Evolutionary conservation across 805 yeast species (phyloP).

Genomic region (Candida ascalaphidarum): DNA sequence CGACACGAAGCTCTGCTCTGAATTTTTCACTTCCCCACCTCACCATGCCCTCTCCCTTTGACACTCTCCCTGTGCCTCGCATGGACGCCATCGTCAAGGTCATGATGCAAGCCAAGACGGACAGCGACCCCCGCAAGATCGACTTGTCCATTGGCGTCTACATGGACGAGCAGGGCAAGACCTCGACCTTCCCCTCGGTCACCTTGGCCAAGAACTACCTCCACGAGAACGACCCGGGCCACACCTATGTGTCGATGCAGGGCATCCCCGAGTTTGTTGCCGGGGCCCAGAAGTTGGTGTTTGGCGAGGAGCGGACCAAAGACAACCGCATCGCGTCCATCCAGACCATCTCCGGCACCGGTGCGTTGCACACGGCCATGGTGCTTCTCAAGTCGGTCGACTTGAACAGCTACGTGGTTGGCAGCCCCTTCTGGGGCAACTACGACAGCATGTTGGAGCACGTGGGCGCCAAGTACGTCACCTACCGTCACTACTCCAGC

Average conservation of each 20-base stretch:
- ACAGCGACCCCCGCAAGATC: slow-evolving; percentile 23
- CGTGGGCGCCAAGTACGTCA: slow-evolving; percentile 16
- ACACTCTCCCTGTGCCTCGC: slow-evolving; percentile 4
- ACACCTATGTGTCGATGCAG: slow-evolving; percentile 33
- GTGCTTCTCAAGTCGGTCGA: slow-evolving; percentile 17
- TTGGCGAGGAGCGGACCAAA: slow-evolving; percentile 18
- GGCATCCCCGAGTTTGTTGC: slow-evolving; percentile 30
- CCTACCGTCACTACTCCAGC: slow-evolving; percentile 24
- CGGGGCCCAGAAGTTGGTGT: slow-evolving; percentile 26
- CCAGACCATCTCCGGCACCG: slow-evolving; percentile 36
- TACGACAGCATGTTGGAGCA: slow-evolving; percentile 26
- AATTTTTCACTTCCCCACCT: neutral
- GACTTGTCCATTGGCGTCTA: slow-evolving; percentile 40
- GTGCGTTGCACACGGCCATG: slow-evolving; percentile 31
- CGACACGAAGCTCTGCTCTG: neutral
- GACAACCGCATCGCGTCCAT: slow-evolving; percentile 22
- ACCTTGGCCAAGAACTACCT: slow-evolving; percentile 24
- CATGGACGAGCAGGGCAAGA: slow-evolving; percentile 28
- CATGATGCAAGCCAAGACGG: slow-evolving; percentile 10
- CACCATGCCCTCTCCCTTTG: slow-evolving; percentile 2
- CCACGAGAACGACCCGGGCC: slow-evolving; percentile 30
- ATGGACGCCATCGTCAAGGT: slow-evolving; percentile 10
- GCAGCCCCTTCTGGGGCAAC: slow-evolving; percentile 33
- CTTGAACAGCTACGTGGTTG: slow-evolving; percentile 20
- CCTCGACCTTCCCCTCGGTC: slow-evolving; percentile 30